Base-by-base conservation (phyloP, 129 eudicot genomes). In the Pseudognaphalium luteoalbum region DNA sequence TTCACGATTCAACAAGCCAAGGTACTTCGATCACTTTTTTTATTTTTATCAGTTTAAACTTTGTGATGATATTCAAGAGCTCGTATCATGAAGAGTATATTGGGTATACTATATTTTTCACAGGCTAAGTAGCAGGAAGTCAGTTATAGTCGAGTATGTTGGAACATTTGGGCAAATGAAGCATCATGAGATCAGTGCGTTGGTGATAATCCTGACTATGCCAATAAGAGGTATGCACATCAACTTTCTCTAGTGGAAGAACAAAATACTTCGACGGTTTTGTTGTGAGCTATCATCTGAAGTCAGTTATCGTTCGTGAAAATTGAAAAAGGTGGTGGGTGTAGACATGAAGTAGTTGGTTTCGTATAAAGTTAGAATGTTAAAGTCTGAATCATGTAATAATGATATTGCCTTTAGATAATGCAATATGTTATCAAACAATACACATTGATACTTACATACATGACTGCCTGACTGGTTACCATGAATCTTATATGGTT, bases 141-240 rank as follows among this genome's bases (percentile, higher is more conserved):
- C 44, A 19, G 79, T 50, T 66, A 47, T n/a, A n/a, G 57, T 56
- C 10, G 41, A 76, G 64, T 76, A 25, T 33, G 17, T 21, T 66
- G 25, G 66, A 76, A 25, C 67, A 34, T 52, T 30, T 25, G 32
- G 32, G 54, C 44, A 52, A 76, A 66, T 72, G 76, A 72, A 72
- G 51, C 76, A 72, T 72, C 52, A 47, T 56, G 51, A 66, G 16
- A 8, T 39, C 25, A 34, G n/a, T 35, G 29, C 29, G 19, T n/a
- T 66, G 28, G 47, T 66, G 70, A 17, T 63, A n/a, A 5, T 17
- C 32, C 71, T 66, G 71, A 66, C 2, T 54, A 71, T 52, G 66
- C 51, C 6, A 71, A 63, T 35, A 57, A 30, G 50, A 57, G 76
- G 66, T 72, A 72, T 56, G 76, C 32, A 19, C 65, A 71, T 71